phyloP scores from a whole-genome alignment of 2,329 filamentous ascomycete genomes.

The Emmonsiellopsis sp. region DNA sequence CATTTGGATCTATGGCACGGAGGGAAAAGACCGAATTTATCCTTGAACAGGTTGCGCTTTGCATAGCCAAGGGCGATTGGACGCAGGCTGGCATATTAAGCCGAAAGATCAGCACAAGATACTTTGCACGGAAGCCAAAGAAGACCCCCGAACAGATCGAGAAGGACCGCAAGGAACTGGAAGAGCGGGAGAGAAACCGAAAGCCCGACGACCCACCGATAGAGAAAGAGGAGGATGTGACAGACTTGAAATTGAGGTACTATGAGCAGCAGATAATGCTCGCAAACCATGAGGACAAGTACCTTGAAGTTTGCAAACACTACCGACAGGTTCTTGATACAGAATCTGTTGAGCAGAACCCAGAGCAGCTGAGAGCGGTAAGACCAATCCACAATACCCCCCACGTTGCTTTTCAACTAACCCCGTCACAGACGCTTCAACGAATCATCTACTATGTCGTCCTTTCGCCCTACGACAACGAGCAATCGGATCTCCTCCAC shows the following conservation, averaged over 20 bases:
- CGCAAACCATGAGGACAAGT: slow-evolving; percentile 95
- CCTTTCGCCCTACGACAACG: slow-evolving; percentile 93
- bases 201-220: slow-evolving; percentile 68
- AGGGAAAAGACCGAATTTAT: slow-evolving; percentile 99
- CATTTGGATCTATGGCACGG: slow-evolving; percentile 94
- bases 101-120: slow-evolving; percentile 93
- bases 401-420: slow-evolving; percentile 5
- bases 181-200: slow-evolving; percentile 64
- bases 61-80: slow-evolving; percentile 94
- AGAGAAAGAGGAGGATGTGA: slow-evolving; percentile 78
- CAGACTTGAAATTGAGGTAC: slow-evolving; percentile 88
- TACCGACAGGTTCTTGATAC: slow-evolving; percentile 96
- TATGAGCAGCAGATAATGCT: slow-evolving; percentile 96
- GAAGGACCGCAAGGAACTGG: slow-evolving; percentile 79
- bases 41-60: slow-evolving; percentile 83
- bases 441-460: slow-evolving; percentile 97
- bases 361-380: slow-evolving; percentile 76
- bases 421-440: slow-evolving; percentile 62
- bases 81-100: slow-evolving; percentile 87
- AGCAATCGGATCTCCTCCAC: slow-evolving; percentile 94
- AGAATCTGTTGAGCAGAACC: slow-evolving; percentile 85
- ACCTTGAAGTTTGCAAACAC: slow-evolving; percentile 95
- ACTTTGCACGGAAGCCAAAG: slow-evolving; percentile 82
- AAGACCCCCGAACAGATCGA: slow-evolving; percentile 82
- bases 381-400: slow-evolving; percentile 27